Evolutionary conservation across 441 rosid species (phyloP).

Genomic region (Biscutella laevigata): DNA sequence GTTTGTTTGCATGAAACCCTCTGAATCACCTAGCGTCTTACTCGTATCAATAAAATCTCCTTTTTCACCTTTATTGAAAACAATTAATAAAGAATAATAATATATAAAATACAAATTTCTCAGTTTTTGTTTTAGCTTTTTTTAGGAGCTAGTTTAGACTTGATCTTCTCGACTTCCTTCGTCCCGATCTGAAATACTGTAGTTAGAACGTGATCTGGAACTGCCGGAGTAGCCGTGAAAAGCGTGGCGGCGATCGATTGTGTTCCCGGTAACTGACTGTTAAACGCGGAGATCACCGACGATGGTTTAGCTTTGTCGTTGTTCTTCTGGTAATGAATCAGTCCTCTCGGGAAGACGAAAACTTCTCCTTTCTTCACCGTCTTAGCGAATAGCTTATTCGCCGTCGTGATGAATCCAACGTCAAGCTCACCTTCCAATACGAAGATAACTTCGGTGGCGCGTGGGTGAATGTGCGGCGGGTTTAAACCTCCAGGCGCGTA

Average conservation of each 20-base stretch:
- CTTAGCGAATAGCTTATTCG: slow-evolving; percentile 48
- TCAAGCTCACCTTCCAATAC: slow-evolving; percentile 70
- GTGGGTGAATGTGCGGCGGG: slow-evolving; percentile 91
- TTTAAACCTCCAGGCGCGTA: slow-evolving; percentile 60
- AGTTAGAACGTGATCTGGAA: slow-evolving; percentile 61
- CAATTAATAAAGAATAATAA: neutral
- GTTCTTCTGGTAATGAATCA: slow-evolving; percentile 81
- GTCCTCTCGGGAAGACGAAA: slow-evolving; percentile 69
- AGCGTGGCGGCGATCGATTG: slow-evolving; percentile 60
- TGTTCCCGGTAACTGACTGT: slow-evolving; percentile 77
- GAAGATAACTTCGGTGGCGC: slow-evolving; percentile 71
- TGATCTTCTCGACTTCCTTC: slow-evolving; percentile 61
- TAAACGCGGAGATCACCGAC: slow-evolving; percentile 52
- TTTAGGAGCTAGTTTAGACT: slow-evolving; percentile 61
- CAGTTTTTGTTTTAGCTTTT: slow-evolving; percentile 13
- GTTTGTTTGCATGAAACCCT: neutral
- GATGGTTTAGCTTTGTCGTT: slow-evolving; percentile 41
- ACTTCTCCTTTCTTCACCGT: slow-evolving; percentile 58
- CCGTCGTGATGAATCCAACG: slow-evolving; percentile 79
- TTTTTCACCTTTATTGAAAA: slow-evolving; percentile 2
- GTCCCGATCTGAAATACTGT: slow-evolving; percentile 70
- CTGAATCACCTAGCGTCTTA: neutral
- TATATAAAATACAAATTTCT: neutral
- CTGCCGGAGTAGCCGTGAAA: slow-evolving; percentile 47
- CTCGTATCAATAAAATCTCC: neutral